These are phyloP conservation scores for Euphrasia confusa DNA, from an alignment of 257 asterid species.

Conservation along the genomic window DNA sequence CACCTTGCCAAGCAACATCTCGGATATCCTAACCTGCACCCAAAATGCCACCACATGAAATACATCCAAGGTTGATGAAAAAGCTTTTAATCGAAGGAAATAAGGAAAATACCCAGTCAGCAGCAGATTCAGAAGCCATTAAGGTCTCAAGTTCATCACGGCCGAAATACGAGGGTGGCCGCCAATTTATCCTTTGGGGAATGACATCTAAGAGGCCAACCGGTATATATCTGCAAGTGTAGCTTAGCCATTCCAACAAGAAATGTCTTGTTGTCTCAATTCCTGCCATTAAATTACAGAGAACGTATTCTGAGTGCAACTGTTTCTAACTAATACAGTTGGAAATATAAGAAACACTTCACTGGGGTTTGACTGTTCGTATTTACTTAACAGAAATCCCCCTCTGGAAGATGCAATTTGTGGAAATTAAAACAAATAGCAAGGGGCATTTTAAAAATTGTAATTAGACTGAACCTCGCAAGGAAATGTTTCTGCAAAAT, in stretches of 20 bases:
- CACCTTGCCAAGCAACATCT: conserved; percentile 91
- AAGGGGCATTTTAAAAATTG: neutral
- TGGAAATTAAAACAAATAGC: neutral
- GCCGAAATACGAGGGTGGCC: conserved; percentile 81
- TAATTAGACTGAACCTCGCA: neutral
- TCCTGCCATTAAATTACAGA: conserved; percentile 45
- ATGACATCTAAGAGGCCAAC: conserved; percentile 84
- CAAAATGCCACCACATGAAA: neutral
- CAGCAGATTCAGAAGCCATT: conserved; percentile 98
- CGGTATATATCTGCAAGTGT: conserved; percentile 77
- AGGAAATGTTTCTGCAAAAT: neutral
- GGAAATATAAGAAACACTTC: neutral
- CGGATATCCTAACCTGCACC: conserved; percentile 79
- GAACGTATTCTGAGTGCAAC: neutral
- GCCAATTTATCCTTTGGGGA: conserved; percentile 79
- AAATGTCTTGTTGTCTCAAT: conserved; percentile 90
- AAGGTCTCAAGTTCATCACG: conserved; percentile 91
- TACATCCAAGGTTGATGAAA: neutral
- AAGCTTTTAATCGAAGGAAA: neutral
- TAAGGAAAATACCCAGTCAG: conserved; percentile 74
- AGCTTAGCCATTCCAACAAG: conserved; percentile 91
- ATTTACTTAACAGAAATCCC: neutral
- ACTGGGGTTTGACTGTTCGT: neutral
- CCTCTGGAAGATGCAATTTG: neutral
- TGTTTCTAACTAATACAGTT: neutral